Evolutionary conservation across 768 basidiomycete species (phyloP).

Genomic region (Trametes punicea): DNA sequence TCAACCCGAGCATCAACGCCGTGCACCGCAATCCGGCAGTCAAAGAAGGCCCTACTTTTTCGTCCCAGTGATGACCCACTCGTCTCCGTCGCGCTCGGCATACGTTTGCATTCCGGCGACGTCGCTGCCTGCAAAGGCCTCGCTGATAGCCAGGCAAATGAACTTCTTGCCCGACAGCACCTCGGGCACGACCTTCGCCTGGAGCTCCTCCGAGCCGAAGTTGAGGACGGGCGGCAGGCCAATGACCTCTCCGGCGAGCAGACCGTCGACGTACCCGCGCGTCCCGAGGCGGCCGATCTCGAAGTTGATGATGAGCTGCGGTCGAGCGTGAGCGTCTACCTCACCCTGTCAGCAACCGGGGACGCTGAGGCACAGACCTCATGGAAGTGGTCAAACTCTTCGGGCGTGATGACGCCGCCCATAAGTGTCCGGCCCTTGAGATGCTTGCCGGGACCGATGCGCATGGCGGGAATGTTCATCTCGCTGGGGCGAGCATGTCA

Average conservation of each 20-base stretch:
- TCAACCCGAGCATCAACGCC: neutral
- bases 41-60: slow-evolving; percentile 62
- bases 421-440: slow-evolving; percentile 74
- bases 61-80: slow-evolving; percentile 88
- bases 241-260: slow-evolving; percentile 79
- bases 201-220: slow-evolving; percentile 74
- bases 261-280: slow-evolving; percentile 84
- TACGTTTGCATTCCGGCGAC: slow-evolving; percentile 82
- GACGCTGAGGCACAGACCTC: slow-evolving; percentile 49
- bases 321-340: neutral
- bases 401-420: slow-evolving; percentile 70
- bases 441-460: slow-evolving; percentile 87
- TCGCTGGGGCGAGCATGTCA: slow-evolving; percentile 42
- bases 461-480: slow-evolving; percentile 81
- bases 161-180: slow-evolving; percentile 78
- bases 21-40: neutral
- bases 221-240: slow-evolving; percentile 89
- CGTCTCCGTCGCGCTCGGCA: slow-evolving; percentile 79
- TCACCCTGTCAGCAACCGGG: neutral
- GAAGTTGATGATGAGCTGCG: slow-evolving; percentile 69
- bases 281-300: slow-evolving; percentile 84
- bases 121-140: slow-evolving; percentile 91
- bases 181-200: slow-evolving; percentile 67
- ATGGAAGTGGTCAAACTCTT: slow-evolving; percentile 94
- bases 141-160: slow-evolving; percentile 87